Evolutionary conservation across 306 rosid species (phyloP).

Genomic region (Hippophae tibetana): DNA sequence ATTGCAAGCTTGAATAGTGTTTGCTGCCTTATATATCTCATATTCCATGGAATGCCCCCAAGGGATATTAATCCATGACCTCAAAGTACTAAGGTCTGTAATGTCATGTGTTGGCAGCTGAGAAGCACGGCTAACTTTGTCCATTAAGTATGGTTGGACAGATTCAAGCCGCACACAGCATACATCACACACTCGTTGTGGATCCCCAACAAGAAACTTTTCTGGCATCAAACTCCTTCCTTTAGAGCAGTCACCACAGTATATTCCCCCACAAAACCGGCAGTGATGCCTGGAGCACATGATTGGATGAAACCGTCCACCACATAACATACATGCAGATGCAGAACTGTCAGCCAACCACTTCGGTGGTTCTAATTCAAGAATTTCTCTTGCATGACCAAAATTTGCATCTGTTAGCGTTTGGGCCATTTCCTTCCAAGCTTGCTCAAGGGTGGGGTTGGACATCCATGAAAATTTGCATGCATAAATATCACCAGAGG

Average conservation of each 20-base stretch:
- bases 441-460: conserved; percentile 63
- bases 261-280: conserved; percentile 95
- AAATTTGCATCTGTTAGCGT: conserved; percentile 72
- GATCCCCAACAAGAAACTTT: conserved; percentile 67
- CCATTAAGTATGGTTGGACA: conserved; percentile 78
- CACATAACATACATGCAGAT: conserved; percentile 84
- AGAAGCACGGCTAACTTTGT: conserved; percentile 86
- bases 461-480: conserved; percentile 54
- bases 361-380: conserved; percentile 83
- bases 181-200: conserved; percentile 89
- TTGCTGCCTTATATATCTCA: conserved; percentile 90
- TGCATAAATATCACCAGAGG: conserved; percentile 47
- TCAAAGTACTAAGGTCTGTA: conserved; percentile 84
- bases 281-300: conserved; percentile 95
- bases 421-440: conserved; percentile 90
- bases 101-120: conserved; percentile 84
- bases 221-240: conserved; percentile 83
- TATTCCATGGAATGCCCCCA: conserved; percentile 93
- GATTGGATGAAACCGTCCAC: conserved; percentile 86
- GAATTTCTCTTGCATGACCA: conserved; percentile 53
- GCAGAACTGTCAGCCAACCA: conserved; percentile 97
- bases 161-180: conserved; percentile 87
- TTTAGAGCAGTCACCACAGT: conserved; percentile 82
- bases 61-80: conserved; percentile 92
- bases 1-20: conserved; percentile 54